A percentile compares a stretch with the other conserved stretches of the same genome.
These are phyloP conservation scores for Diaporthe eres DNA, from an alignment of 2,329 filamentous ascomycete species.

Conservation along the genomic window DNA sequence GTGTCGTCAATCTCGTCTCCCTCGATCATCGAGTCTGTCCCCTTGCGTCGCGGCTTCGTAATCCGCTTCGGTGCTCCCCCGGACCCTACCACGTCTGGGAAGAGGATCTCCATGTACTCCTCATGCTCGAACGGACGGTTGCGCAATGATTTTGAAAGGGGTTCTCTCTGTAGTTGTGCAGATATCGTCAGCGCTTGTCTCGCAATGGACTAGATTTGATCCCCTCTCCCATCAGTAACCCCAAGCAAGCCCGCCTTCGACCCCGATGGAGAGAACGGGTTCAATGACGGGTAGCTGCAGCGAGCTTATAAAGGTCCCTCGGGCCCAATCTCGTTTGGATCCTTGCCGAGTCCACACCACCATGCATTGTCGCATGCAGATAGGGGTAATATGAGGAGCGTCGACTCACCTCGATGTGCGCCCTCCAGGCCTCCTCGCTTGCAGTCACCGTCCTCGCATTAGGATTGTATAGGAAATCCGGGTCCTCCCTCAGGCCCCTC, in stretches of 20 bases:
- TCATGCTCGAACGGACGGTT: conserved; percentile 73
- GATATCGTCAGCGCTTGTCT: conserved; percentile 40
- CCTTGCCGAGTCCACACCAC: conserved; percentile 2
- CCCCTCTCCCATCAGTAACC: conserved; percentile 34
- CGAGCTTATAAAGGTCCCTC: background rate
- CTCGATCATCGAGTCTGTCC: conserved; percentile 60
- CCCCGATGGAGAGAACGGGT: background rate
- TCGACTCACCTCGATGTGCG: conserved; percentile 68
- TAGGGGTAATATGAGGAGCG: background rate
- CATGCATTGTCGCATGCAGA: conserved; percentile 4
- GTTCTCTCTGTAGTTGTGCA: conserved; percentile 63
- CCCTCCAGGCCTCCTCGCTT: conserved; percentile 69
- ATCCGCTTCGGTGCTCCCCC: conserved; percentile 72
- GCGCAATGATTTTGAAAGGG: conserved; percentile 69
- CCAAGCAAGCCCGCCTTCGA: conserved; percentile 21
- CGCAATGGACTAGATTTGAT: conserved; percentile 29
- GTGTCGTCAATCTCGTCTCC: conserved; percentile 63
- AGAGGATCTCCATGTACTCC: conserved; percentile 72
- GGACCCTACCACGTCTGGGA: conserved; percentile 72
- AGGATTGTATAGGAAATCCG: conserved; percentile 69
- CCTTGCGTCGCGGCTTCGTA: conserved; percentile 67
- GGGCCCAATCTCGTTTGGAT: conserved; percentile 8
- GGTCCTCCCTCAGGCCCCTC: conserved; percentile 70
- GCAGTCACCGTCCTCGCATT: conserved; percentile 66
- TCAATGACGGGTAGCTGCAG: conserved; percentile 23